Percentiles rank a stretch among this genome's conserved stretches.
These are phyloP conservation scores for Capronia epimyces DNA, from an alignment of 2,329 filamentous ascomycete species.

Conservation along the genomic window DNA sequence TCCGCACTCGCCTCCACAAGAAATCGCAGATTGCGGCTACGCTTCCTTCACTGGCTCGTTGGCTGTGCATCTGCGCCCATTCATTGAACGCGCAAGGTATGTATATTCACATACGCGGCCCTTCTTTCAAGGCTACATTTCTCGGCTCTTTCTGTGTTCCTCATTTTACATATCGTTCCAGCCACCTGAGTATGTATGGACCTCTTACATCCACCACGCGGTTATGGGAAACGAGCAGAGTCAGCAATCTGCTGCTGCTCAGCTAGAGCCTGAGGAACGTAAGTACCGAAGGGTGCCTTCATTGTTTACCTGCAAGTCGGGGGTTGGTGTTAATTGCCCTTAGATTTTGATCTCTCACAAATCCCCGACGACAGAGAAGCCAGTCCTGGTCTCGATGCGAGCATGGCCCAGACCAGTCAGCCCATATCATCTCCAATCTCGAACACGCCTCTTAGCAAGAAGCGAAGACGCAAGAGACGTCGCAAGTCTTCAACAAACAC, in stretches of 20 bases:
- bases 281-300: neutral
- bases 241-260: slow-evolving; percentile 13
- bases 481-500: neutral
- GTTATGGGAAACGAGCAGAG: slow-evolving; percentile 24
- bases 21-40: too few species aligned
- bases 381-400: neutral
- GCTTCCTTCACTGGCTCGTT: too few species aligned
- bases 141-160: neutral
- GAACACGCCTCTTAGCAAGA: neutral
- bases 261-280: slow-evolving; percentile 13
- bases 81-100: neutral
- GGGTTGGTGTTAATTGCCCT: neutral
- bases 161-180: neutral
- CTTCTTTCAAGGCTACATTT: too few species aligned
- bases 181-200: slow-evolving; percentile 2
- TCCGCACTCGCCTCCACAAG: too few species aligned
- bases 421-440: neutral
- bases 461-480: slow-evolving; percentile 6
- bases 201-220: neutral
- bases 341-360: slow-evolving; percentile 22
- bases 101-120: too few species aligned
- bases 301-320: neutral
- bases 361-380: slow-evolving; percentile 23
- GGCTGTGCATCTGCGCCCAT: neutral
- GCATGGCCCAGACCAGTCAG: slow-evolving; percentile 1